Percentiles rank a stretch among this genome's conserved stretches.
These are phyloP conservation scores for Cordyceps cicadae DNA, from an alignment of 2,329 filamentous ascomycete genomes.

Conservation along the genomic window DNA sequence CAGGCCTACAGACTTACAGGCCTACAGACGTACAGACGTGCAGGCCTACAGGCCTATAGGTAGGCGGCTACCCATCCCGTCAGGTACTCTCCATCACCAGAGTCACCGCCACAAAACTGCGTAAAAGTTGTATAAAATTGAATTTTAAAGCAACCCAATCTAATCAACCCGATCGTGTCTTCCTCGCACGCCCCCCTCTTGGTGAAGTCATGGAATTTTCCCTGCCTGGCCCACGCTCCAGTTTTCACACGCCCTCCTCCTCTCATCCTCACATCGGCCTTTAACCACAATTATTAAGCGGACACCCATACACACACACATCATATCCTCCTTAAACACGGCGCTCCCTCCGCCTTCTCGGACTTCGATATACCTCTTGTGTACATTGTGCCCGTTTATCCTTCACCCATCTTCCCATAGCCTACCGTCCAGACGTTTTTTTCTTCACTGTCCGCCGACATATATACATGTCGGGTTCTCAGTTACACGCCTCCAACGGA, in stretches of 20 bases:
- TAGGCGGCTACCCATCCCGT: too few relatives aligned
- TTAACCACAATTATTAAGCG: conserved; percentile 7
- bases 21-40: too few relatives aligned
- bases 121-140: background rate
- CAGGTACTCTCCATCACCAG: too few relatives aligned
- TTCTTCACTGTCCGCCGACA: background rate
- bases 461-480: background rate
- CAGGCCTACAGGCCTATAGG: too few relatives aligned
- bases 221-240: background rate
- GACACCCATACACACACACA: background rate
- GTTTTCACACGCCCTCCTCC: background rate
- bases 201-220: conserved; percentile 8
- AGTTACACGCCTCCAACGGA: background rate
- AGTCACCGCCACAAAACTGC: too few relatives aligned
- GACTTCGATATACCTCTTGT: conserved; percentile 6
- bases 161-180: conserved; percentile 8
- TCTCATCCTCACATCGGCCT: background rate
- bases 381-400: background rate
- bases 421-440: background rate
- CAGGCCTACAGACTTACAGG: too few relatives aligned
- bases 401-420: background rate
- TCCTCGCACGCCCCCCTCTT: background rate
- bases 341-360: conserved; percentile 3
- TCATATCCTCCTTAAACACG: conserved; percentile 5
- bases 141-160: conserved; percentile 10